phyloP scores from a whole-genome alignment of 2,329 filamentous ascomycete species.

The Fusarium sp. region DNA sequence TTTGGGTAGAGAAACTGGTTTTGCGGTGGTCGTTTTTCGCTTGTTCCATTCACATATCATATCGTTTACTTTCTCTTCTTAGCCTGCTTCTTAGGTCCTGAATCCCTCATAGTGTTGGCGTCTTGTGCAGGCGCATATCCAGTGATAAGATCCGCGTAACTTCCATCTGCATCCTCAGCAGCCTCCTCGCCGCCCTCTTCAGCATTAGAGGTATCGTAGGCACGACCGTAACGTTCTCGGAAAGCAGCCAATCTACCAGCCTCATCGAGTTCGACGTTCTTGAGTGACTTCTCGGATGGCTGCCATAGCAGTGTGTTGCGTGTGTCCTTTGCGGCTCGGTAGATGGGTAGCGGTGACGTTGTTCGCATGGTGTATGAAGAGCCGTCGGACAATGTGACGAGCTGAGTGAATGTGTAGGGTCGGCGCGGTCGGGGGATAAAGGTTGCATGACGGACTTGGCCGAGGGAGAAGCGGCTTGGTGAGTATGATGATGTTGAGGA shows the following conservation, averaged over 20 bases:
- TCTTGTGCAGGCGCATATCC: constrained; percentile 58
- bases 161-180: constrained; percentile 43
- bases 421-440: constrained; percentile 88
- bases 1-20: neutral
- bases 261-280: constrained; percentile 94
- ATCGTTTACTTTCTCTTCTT: constrained; percentile 60
- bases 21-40: neutral
- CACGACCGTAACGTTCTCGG: constrained; percentile 82
- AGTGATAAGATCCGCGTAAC: constrained; percentile 60
- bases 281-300: constrained; percentile 80
- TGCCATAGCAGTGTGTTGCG: constrained; percentile 94
- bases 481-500: constrained; percentile 42
- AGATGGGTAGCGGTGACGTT: constrained; percentile 73
- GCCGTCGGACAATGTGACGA: constrained; percentile 92
- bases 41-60: constrained; percentile 5
- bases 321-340: constrained; percentile 78
- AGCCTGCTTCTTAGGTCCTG: constrained; percentile 55
- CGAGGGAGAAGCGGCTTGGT: constrained; percentile 49
- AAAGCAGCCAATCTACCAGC: constrained; percentile 90
- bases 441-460: constrained; percentile 81
- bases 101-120: constrained; percentile 49
- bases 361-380: constrained; percentile 84
- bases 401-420: constrained; percentile 97
- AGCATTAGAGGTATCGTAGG: constrained; percentile 75
- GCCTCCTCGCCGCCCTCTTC: constrained; percentile 44